Evolutionary conservation across 768 basidiomycete genomes (phyloP).

Genomic region (Hydnum rufescens): DNA sequence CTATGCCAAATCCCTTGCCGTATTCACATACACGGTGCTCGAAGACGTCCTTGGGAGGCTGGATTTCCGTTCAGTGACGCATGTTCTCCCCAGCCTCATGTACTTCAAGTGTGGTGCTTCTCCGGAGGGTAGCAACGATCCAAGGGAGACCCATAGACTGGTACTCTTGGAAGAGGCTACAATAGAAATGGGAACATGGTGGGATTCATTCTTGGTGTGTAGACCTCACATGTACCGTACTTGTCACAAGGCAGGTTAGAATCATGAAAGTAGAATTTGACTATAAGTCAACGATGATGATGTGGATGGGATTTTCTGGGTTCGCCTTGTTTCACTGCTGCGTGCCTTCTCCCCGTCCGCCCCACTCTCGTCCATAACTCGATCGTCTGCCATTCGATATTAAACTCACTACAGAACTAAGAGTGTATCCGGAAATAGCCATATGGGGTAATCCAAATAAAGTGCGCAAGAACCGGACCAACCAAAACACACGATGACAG

Average conservation of each 20-base stretch:
- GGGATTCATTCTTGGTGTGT: constrained; percentile 49
- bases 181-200: constrained; percentile 78
- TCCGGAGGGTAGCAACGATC: constrained; percentile 44
- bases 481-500: no score
- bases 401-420: no score
- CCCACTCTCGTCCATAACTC: no score
- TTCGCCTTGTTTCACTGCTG: no score
- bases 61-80: constrained; percentile 50
- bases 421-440: no score
- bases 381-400: no score
- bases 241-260: constrained; percentile 88
- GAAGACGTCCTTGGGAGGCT: constrained; percentile 59
- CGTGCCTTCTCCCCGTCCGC: no score
- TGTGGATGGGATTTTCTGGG: no score
- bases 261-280: constrained; percentile 93
- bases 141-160: constrained; percentile 38
- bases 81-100: constrained; percentile 55
- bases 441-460: no score
- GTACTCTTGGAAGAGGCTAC: constrained; percentile 74
- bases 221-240: constrained; percentile 95
- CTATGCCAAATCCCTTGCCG: constrained; percentile 42
- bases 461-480: no score
- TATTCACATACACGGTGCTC: constrained; percentile 78
- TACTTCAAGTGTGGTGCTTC: constrained; percentile 41
- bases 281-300: no score